Evolutionary conservation across 139 green algal species (phyloP).

Genomic region (Chlorella sp.): DNA sequence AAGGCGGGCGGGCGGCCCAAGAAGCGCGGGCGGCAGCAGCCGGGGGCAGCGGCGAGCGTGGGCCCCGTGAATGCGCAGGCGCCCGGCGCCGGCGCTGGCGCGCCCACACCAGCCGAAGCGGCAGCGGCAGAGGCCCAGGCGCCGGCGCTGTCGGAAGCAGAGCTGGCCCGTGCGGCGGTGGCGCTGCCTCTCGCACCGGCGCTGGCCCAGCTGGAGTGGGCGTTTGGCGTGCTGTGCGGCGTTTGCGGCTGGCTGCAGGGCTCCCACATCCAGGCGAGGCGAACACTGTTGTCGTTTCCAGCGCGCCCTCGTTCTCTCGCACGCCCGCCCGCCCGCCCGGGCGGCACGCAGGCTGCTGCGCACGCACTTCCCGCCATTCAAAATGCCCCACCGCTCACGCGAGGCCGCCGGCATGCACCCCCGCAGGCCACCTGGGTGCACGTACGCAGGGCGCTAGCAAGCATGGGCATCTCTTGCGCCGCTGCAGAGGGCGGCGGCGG

Average conservation of each 20-base stretch:
- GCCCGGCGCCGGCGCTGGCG: neutral
- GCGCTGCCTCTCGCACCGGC: conserved; percentile 56
- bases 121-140: neutral
- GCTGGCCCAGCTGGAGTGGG: conserved; percentile 35
- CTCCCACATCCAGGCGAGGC: conserved; percentile 57
- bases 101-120: neutral
- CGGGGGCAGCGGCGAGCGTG: neutral
- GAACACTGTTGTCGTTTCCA: too few species aligned
- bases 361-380: too few species aligned
- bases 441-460: conserved; percentile 12
- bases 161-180: conserved; percentile 22
- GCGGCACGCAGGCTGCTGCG: too few species aligned
- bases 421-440: conserved; percentile 34
- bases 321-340: too few species aligned
- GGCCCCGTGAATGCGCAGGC: neutral
- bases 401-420: neutral
- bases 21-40: too few species aligned
- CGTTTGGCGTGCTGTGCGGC: conserved; percentile 46
- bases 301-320: too few species aligned
- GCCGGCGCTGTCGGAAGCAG: neutral
- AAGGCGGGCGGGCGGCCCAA: too few species aligned
- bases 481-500: too few species aligned
- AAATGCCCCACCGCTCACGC: too few species aligned
- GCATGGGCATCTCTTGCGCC: conserved; percentile 23
- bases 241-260: conserved; percentile 57